Evolutionary conservation across 345 rosid genomes (phyloP).

Genomic region (Cardamine occulta): DNA sequence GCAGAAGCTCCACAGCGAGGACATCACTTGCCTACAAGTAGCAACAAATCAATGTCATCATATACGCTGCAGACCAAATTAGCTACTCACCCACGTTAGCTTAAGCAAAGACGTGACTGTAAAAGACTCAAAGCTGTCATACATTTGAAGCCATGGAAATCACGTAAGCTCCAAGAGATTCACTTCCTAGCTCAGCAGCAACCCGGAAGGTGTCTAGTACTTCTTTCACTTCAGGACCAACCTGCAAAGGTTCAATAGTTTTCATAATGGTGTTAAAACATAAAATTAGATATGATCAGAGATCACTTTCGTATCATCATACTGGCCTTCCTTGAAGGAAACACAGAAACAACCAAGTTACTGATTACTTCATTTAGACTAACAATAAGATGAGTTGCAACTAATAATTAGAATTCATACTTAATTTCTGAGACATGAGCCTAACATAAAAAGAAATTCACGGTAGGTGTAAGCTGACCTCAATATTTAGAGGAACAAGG

Average conservation of each 20-base stretch:
- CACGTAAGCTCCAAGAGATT: slow-evolving; percentile 96
- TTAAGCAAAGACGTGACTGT: slow-evolving; percentile 10
- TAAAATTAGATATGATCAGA: slow-evolving; percentile 8
- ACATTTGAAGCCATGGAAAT: slow-evolving; percentile 99
- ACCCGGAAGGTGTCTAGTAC: slow-evolving; percentile 87
- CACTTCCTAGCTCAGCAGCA: slow-evolving; percentile 95
- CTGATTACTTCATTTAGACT: not conserved
- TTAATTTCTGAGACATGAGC: not conserved
- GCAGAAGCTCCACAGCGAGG: slow-evolving; percentile 95
- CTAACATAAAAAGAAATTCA: slow-evolving; percentile 14
- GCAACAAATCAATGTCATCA: slow-evolving; percentile 37
- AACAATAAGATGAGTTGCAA: slow-evolving; percentile 17
- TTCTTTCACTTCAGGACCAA: slow-evolving; percentile 80
- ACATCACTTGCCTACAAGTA: slow-evolving; percentile 88
- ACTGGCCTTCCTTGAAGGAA: slow-evolving; percentile 15
- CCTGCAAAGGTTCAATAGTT: slow-evolving; percentile 48
- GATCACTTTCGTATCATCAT: slow-evolving; percentile 6
- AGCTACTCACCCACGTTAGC: slow-evolving; percentile 7
- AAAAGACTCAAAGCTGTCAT: slow-evolving; percentile 32
- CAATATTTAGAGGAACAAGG: slow-evolving; percentile 72
- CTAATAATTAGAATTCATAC: not conserved
- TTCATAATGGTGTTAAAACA: not conserved
- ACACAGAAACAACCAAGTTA: not conserved
- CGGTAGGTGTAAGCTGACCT: slow-evolving; percentile 49
- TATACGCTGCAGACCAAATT: not conserved